phyloP scores from a whole-genome alignment of 2,329 filamentous ascomycete species.

The Xylaria multiplex region DNA sequence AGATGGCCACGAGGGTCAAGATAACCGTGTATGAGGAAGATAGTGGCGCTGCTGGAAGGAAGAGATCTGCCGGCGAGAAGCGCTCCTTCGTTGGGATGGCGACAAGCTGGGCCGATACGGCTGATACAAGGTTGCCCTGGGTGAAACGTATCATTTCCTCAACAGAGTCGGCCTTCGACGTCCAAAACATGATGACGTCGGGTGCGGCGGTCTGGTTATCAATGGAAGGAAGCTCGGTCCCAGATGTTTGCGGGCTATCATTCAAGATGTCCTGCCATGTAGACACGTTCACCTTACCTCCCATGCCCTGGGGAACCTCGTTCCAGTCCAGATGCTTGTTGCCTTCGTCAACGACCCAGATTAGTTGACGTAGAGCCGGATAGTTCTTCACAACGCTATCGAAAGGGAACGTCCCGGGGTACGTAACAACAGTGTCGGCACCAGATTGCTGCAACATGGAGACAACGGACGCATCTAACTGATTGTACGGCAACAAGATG shows the following conservation, averaged over 20 bases:
- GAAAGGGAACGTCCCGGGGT: constrained; percentile 87
- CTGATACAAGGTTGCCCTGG: constrained; percentile 87
- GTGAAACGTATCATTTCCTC: constrained; percentile 84
- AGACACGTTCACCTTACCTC: constrained; percentile 79
- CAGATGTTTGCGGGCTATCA: constrained; percentile 69
- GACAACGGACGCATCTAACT: constrained; percentile 74
- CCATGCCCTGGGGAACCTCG: constrained; percentile 81
- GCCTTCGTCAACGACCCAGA: constrained; percentile 93
- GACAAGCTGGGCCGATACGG: constrained; percentile 79
- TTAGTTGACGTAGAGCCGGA: constrained; percentile 76
- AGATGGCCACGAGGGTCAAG: constrained; percentile 83
- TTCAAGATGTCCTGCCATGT: constrained; percentile 93
- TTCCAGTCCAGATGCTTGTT: constrained; percentile 97
- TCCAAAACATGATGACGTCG: constrained; percentile 75
- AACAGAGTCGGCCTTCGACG: constrained; percentile 59
- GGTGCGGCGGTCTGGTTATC: constrained; percentile 64
- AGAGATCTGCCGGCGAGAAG: constrained; percentile 77
- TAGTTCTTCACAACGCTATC: constrained; percentile 76
- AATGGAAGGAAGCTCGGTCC: constrained; percentile 71
- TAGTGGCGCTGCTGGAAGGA: constrained; percentile 85
- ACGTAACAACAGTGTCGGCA: constrained; percentile 84
- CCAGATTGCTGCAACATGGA: constrained; percentile 77
- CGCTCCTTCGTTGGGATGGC: constrained; percentile 80
- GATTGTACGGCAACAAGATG: constrained; percentile 86
- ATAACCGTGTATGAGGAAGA: constrained; percentile 81